These are phyloP conservation scores for Curvularia verruculosa DNA, from an alignment of 2,329 filamentous ascomycete genomes.

Conservation along the genomic window DNA sequence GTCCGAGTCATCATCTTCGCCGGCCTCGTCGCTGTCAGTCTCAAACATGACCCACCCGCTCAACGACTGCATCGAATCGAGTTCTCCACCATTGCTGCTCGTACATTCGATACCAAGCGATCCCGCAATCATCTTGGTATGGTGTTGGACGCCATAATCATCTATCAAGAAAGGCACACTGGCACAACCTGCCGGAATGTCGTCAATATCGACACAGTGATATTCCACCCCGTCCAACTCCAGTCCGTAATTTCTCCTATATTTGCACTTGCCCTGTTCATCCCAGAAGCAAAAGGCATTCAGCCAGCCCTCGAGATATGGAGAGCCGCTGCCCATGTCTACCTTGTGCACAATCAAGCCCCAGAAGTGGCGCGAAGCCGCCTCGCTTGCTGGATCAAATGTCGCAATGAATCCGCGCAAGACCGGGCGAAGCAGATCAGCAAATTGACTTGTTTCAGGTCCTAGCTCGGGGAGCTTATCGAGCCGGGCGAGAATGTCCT, in stretches of 20 bases:
- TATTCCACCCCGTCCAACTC: slow-evolving; percentile 12
- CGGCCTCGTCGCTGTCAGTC: too few species aligned
- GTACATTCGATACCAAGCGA: slow-evolving; percentile 15
- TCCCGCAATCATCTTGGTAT: slow-evolving; percentile 23
- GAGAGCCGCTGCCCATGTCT: slow-evolving; percentile 1
- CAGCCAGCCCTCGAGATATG: slow-evolving; percentile 25
- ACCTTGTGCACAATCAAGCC: slow-evolving; percentile 10
- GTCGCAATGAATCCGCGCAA: slow-evolving; percentile 19
- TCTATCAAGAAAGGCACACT: slow-evolving; percentile 19
- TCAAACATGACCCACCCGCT: slow-evolving; percentile 25
- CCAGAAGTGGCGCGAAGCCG: slow-evolving; percentile 20
- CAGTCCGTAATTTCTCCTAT: background rate
- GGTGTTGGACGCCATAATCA: slow-evolving; percentile 13
- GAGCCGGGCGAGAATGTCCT: slow-evolving; percentile 21
- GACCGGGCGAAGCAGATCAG: slow-evolving; percentile 15
- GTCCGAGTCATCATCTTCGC: too few species aligned
- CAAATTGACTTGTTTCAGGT: slow-evolving; percentile 14
- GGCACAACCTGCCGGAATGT: slow-evolving; percentile 13
- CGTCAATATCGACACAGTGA: slow-evolving; percentile 4
- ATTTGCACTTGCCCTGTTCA: slow-evolving; percentile 13
- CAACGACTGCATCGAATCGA: slow-evolving; percentile 18
- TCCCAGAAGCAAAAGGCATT: slow-evolving; percentile 31
- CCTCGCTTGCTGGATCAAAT: slow-evolving; percentile 14
- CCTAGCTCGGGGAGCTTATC: slow-evolving; percentile 20
- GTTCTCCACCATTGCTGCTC: slow-evolving; percentile 10